Base-by-base conservation (phyloP, 495 filamentous ascomycete species). In the Chaetomidium leptoderma region DNA sequence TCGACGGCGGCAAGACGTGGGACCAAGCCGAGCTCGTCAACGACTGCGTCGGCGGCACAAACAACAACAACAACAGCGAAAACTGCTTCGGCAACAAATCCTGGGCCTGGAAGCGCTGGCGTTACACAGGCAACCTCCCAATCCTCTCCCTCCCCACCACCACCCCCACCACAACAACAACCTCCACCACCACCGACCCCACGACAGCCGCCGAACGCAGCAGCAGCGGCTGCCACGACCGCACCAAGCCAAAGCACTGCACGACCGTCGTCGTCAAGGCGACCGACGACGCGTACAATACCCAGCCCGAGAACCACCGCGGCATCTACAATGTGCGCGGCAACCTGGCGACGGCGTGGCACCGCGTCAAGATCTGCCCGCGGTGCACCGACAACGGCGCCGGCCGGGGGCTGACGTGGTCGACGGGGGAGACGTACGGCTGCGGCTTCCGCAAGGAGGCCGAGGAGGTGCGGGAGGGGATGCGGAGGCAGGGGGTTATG, bases 71-170 rank as follows among this genome's bases (percentile, higher is more conserved):
- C 58, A 53, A 52, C 33, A 49, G 62, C 8, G 53, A 65, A 8
- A 65, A 49, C 13, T 61, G 68, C 45, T 57, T 64, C 30, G 72
- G 67, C 2, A 73, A 66, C 54, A 78, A 76, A 55, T 53, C 69
- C n/a, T 84, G 81, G 82, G 69, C 75, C 16, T 84, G 82, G 81
- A 76, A 69, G 46, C 70, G 75, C 40, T 83, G 81, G 80, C 69
- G 70, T 26, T 81, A 78, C 55, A 61, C 53, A 0, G 66, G 70
- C 13, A 46, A 57, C 6, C 53, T 67, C 2, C 58, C 63, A 19
- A 23, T 23, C 16, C 11, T 66, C 10, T 40, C 37, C 19, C 39
- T 59, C 19, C 51, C 54, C 14, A 26, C 51, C 6, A 3, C 43
- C 0, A 8, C 32, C 47, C 29, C 35, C 35, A 13, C 21, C 35